Evolutionary conservation across 768 basidiomycete species (phyloP), one percentile per base, ranked within the genome.

Genomic region (Cytidiella melzeri): DNA sequence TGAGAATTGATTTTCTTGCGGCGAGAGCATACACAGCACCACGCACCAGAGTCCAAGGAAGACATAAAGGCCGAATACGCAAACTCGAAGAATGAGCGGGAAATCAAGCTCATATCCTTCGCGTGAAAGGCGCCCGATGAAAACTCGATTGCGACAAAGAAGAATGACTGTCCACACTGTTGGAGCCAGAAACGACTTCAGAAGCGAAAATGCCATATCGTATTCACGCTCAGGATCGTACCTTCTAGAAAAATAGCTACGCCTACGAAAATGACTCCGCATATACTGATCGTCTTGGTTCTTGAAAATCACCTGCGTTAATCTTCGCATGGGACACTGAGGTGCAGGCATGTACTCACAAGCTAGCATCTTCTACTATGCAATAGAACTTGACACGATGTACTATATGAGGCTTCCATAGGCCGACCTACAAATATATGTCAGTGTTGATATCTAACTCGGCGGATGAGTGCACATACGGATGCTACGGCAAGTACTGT

Each of bases 31-130:
- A 13, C 37, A 36, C 24, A 21, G 18, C 3, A 19, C 11, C 12
- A 48, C 52, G 41, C 24, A 53, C 52, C 47, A 49, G 24, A 55
- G 54, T 12, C 50, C 54, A 11, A 51, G 26, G 18, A 55, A 43
- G 4, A 55, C 37, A 24, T 55, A 55, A 1, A 48, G 3, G 9
- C 54, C 54, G 44, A 55, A 55, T 5, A 48, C 26, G 27, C 43
- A 47, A 3, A 55, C 54, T 11, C 54, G 28, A 3, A 52, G 10
- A 1, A 55, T 41, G 15, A 55, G 47, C 28, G 54, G 43, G 30
- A 48, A 20, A 24, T 52, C 51, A 12, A 47, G 18, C 9, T 38
- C 25, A 18, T 25, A 47, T 3, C 47, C 48, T 9, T 53, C 47
- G n/a, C 47, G 11, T 3, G 52, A 48, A 13, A 51, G 47, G 19